Evolutionary conservation across 495 filamentous ascomycete species (phyloP), one percentile per base, ranked within the genome.

Genomic region (Aspergillus sparsus): DNA sequence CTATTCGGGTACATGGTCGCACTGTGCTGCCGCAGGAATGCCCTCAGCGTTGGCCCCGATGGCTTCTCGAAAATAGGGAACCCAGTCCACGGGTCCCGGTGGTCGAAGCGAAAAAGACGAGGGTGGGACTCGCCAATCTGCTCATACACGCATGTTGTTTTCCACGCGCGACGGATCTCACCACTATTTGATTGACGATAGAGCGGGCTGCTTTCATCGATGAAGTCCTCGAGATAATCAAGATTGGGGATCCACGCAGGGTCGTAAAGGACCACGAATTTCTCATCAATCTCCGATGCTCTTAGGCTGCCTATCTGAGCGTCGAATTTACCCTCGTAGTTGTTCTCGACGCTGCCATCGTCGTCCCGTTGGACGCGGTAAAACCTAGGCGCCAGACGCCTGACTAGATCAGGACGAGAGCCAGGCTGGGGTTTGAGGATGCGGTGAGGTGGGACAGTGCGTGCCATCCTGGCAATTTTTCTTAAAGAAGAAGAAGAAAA

Each of bases 111-210:
- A 7, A 46, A 5, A 46, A 46, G 11, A 46, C 18, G 42, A 13
- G 42, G 42, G 42, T 46, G 42, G 2, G 42, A 46, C 42, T 46
- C 6, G 42, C 7, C 42, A 46, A 46, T 46, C 42, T 46, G 42
- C 42, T 16, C 42, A 46, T 46, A 46, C 11, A 46, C 42, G 15
- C 42, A 46, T 46, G 42, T 46, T 46, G 42, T 46, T 46, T 46
- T 46, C 42, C 42, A 13, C 15, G 15, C 42, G 13, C 42, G 42
- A 46, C 42, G 15, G 15, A 46, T 16, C 42, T 16, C 15, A 41
- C 37, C 37, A 41, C 37, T 41, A 41, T 3, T 7, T 41, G 37
- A 41, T 41, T 41, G 37, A 41, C 37, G 37, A 41, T 41, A 41
- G 37, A 41, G 37, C 7, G 37, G 37, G 42, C 15, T 13, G 5